A percentile compares a stretch with the other conserved stretches of the same genome.
Conservation (phyloP, 2,329 filamentous ascomycete genomes). For the Phaeosphaeriaceae sp. region DNA sequence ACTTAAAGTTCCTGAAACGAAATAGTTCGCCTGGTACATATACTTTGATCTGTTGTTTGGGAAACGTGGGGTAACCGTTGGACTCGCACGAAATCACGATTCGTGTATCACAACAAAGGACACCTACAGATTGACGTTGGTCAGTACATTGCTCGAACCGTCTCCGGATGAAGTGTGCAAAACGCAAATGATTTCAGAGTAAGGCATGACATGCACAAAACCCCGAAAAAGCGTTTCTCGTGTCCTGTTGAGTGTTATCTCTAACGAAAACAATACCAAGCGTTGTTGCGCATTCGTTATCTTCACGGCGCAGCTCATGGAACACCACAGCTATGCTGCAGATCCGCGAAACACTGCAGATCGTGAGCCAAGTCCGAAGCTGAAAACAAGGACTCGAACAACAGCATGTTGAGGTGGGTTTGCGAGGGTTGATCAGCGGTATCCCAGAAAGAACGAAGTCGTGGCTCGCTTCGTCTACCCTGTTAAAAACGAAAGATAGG, state of each 20-base stretch:
- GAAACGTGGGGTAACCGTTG: conserved; percentile 1
- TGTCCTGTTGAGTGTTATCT: conserved; percentile 1
- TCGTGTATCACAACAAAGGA: neutral
- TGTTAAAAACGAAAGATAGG: neutral
- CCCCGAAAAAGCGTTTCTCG: neutral
- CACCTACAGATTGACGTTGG: neutral
- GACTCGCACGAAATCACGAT: neutral
- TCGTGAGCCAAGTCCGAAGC: neutral
- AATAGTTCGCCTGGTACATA: neutral
- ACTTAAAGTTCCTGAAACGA: neutral
- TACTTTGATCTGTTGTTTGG: neutral
- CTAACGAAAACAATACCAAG: neutral
- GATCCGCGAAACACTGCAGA: neutral
- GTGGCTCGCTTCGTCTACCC: neutral
- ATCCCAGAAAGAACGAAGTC: neutral
- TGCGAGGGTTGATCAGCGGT: neutral
- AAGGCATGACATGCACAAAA: neutral
- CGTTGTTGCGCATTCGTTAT: conserved; percentile 1
- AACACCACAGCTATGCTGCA: conserved; percentile 3
- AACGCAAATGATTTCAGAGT: neutral
- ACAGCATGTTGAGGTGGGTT: neutral
- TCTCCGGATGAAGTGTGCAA: neutral
- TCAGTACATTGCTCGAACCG: neutral
- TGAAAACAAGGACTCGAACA: neutral
- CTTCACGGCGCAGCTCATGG: conserved; percentile 4